These are phyloP conservation scores for Wickerhamiella slavikovae DNA, from an alignment of 805 yeast species.

Conservation along the genomic window DNA sequence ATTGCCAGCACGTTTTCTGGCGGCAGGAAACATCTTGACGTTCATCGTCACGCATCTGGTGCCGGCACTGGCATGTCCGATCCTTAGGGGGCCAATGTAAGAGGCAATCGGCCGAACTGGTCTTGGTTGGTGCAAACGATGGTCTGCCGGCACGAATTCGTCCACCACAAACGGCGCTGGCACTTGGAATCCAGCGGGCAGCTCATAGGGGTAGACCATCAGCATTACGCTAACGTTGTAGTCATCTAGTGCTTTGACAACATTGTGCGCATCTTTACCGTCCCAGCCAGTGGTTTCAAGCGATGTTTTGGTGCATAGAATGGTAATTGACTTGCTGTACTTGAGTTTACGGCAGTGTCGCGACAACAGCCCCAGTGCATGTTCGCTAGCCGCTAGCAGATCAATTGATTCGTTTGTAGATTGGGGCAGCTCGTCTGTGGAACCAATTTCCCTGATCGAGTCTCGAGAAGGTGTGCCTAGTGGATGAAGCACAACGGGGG, in stretches of 20 bases:
- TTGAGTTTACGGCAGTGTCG: slow-evolving; percentile 12
- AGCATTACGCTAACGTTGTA: too few species aligned
- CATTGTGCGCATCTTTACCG: too few species aligned
- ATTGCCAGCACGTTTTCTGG: slow-evolving; percentile 6
- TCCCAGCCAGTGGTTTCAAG: too few species aligned
- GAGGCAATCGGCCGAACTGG: slow-evolving; percentile 27
- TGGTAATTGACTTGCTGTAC: slow-evolving; percentile 21
- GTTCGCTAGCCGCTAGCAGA: background rate
- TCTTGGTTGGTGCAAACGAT: too few species aligned
- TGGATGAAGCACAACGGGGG: background rate
- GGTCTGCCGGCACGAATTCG: too few species aligned
- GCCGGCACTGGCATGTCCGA: slow-evolving; percentile 22
- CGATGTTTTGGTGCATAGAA: too few species aligned
- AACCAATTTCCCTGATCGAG: background rate
- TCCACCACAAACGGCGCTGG: too few species aligned
- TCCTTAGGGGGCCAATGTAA: slow-evolving; percentile 28
- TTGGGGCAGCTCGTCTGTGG: background rate
- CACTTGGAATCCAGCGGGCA: too few species aligned
- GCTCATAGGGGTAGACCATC: too few species aligned
- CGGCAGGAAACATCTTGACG: slow-evolving; percentile 8
- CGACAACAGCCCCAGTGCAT: slow-evolving; percentile 18
- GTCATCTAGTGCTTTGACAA: too few species aligned
- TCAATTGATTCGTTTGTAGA: background rate
- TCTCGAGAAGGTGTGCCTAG: slow-evolving; percentile 1
- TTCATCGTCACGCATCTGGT: slow-evolving; percentile 11